phyloP scores from a whole-genome alignment of 2,329 filamentous ascomycete species.

The Clonostachys solani region DNA sequence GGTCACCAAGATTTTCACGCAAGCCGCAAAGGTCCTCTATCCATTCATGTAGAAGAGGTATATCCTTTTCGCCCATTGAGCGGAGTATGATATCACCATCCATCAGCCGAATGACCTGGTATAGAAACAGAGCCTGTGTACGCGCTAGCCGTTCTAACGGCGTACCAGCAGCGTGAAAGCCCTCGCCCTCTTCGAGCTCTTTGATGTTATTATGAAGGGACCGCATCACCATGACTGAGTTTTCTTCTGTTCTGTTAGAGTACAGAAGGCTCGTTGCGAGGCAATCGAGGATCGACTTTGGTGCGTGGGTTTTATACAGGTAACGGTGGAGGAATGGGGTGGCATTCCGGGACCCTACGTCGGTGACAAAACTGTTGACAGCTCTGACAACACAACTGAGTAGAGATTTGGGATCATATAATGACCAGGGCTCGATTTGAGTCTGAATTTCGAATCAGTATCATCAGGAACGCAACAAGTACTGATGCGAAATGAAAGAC shows the following conservation, averaged over 20 bases:
- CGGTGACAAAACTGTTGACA: constrained; percentile 14
- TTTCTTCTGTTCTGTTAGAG: constrained; percentile 16
- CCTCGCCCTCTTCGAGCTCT: neutral
- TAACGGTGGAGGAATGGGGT: constrained; percentile 21
- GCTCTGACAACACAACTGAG: constrained; percentile 15
- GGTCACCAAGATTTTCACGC: neutral
- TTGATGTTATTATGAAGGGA: constrained; percentile 9
- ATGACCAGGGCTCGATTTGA: constrained; percentile 15
- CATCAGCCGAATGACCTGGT: constrained; percentile 44
- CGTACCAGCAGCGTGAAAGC: constrained; percentile 2
- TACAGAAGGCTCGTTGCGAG: constrained; percentile 21
- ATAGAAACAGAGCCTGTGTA: constrained; percentile 42
- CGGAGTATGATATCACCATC: constrained; percentile 39
- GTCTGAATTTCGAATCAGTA: constrained; percentile 1
- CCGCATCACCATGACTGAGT: constrained; percentile 18
- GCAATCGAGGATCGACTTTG: constrained; percentile 19
- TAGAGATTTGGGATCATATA: constrained; percentile 17
- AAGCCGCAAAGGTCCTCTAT: constrained; percentile 11
- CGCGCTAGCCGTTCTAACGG: constrained; percentile 28
- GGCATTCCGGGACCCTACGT: constrained; percentile 15
- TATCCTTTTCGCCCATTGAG: constrained; percentile 19
- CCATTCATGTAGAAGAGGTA: constrained; percentile 17
- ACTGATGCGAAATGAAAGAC: neutral
- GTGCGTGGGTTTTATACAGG: constrained; percentile 17
- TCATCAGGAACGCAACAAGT: too few relatives aligned